A percentile compares a stretch with the other conserved stretches of the same genome.
Evolutionary conservation across 768 basidiomycete genomes (phyloP).

Genomic region (Tulasnella sp.): DNA sequence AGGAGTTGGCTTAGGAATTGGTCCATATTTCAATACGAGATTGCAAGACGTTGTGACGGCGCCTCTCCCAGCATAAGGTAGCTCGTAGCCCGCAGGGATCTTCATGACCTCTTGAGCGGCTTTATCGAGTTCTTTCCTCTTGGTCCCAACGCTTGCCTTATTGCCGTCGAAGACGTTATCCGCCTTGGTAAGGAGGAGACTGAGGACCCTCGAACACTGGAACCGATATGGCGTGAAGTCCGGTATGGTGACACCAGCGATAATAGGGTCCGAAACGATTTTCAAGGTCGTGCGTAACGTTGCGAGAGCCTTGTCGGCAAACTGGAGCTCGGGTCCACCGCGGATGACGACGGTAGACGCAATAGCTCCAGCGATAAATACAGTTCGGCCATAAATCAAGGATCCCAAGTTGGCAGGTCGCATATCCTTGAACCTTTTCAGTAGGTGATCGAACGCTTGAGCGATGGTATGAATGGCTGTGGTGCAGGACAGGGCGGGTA

Average conservation of each 20-base stretch:
- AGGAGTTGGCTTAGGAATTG: too few relatives aligned
- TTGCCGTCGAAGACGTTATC: neutral
- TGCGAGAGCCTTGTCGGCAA: slow-evolving; percentile 37
- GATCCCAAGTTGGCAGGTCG: slow-evolving; percentile 28
- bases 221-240: neutral
- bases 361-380: slow-evolving; percentile 56
- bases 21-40: neutral
- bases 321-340: slow-evolving; percentile 37
- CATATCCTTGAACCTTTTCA: slow-evolving; percentile 35
- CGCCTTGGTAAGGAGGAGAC: neutral
- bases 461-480: slow-evolving; percentile 56
- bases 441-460: slow-evolving; percentile 17
- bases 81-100: slow-evolving; percentile 1
- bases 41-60: neutral
- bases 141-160: neutral
- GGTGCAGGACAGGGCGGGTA: slow-evolving; percentile 37
- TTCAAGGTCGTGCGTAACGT: slow-evolving; percentile 32
- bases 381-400: slow-evolving; percentile 45
- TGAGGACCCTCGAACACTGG: slow-evolving; percentile 2
- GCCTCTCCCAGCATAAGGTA: slow-evolving; percentile 11
- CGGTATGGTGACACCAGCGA: neutral
- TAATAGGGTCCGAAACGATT: neutral
- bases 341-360: slow-evolving; percentile 48
- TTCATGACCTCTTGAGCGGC: neutral
- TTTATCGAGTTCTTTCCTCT: neutral